These are phyloP conservation scores for Andrographis paniculata DNA, from an alignment of 305 asterid genomes.

Conservation along the genomic window DNA sequence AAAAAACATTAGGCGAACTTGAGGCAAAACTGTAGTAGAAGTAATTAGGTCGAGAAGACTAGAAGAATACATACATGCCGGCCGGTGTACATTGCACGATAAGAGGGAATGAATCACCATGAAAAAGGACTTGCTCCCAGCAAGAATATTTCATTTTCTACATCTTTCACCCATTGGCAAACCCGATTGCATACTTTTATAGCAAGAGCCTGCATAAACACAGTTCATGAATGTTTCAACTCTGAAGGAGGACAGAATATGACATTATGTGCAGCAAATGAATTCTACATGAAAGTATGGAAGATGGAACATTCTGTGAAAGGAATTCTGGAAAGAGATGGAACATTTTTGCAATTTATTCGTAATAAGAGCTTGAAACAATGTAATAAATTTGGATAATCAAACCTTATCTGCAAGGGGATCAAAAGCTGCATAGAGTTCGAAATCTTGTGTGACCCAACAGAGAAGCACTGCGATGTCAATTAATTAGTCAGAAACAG, in stretches of 20 bases:
- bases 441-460: conserved; percentile 98
- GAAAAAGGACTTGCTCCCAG: conserved; percentile 88
- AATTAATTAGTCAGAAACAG: conserved; percentile 19
- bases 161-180: conserved; percentile 94
- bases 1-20: conserved; percentile 21
- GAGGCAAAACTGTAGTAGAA: conserved; percentile 1
- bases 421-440: conserved; percentile 95
- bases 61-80: conserved; percentile 22
- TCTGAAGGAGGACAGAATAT: too few species aligned
- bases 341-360: too few species aligned
- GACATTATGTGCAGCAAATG: too few species aligned
- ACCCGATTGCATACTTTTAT: conserved; percentile 87
- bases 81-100: neutral
- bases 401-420: conserved; percentile 98
- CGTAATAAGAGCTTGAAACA: too few species aligned
- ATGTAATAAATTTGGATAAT: too few species aligned
- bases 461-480: conserved; percentile 71
- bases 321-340: too few species aligned
- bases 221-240: too few species aligned
- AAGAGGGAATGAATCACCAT: conserved; percentile 44
- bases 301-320: too few species aligned
- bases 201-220: conserved; percentile 73
- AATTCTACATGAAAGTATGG: too few species aligned
- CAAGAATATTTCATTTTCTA: conserved; percentile 84
- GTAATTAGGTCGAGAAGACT: conserved; percentile 6